These are phyloP conservation scores for Scalesia atractyloides DNA, from an alignment of 129 eudicot genomes.

Conservation along the genomic window DNA sequence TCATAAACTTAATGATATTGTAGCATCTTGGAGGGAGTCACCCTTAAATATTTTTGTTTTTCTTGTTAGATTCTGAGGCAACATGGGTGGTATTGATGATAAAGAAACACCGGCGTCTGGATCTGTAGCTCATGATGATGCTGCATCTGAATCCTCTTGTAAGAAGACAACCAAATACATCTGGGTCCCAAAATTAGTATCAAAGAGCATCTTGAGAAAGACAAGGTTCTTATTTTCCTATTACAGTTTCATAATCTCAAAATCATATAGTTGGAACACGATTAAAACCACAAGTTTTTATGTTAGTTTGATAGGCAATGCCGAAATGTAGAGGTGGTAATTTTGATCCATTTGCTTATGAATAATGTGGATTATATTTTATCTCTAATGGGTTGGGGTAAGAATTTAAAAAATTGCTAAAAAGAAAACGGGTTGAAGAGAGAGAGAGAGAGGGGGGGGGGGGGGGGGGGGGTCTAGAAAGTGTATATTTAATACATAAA, in stretches of 20 bases:
- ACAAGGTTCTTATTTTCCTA: conserved; percentile 57
- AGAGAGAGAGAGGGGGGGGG: no score
- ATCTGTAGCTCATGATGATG: no score
- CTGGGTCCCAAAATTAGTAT: conserved; percentile 76
- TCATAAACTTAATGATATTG: conserved; percentile 7
- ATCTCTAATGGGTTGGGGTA: neutral
- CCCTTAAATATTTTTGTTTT: neutral
- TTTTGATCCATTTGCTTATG: neutral
- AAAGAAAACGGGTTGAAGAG: neutral
- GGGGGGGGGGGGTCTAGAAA: no score
- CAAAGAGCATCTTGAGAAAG: conserved; percentile 79
- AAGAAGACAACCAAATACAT: conserved; percentile 57
- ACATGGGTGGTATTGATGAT: conserved; percentile 43
- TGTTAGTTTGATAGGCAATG: neutral
- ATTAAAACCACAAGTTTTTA: neutral
- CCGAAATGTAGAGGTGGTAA: neutral
- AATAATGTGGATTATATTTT: neutral
- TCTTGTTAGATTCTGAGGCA: conserved; percentile 29
- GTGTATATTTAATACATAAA: no score
- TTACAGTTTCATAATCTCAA: neutral
- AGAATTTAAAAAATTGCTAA: neutral
- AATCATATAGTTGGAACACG: neutral
- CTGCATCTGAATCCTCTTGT: no score
- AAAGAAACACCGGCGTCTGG: conserved; percentile 43
- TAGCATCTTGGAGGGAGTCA: conserved; percentile 21